Evolutionary conservation across 352 stramenopile genomes (phyloP).

Genomic region (Pythium plurisporium): DNA sequence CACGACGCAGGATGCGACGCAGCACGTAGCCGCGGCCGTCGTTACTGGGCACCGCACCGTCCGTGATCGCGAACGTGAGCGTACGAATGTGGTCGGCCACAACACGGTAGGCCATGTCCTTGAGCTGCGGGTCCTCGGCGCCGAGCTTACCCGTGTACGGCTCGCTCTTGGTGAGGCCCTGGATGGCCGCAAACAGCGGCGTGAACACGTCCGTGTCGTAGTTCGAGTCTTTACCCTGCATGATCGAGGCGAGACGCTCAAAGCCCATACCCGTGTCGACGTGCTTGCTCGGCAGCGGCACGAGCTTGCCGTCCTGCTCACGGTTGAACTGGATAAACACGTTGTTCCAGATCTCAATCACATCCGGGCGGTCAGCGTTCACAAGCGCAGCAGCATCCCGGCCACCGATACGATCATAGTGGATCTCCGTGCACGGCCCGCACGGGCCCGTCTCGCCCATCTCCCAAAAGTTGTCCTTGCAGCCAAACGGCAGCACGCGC

Average conservation of each 20-base stretch:
- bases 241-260: constrained; percentile 91
- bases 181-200: constrained; percentile 94
- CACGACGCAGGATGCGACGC: constrained; percentile 95
- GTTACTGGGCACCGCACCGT: constrained; percentile 96
- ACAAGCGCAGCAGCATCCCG: constrained; percentile 92
- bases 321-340: constrained; percentile 99
- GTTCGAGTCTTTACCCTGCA: constrained; percentile 94
- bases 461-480: constrained; percentile 99
- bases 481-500: constrained; percentile 91
- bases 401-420: constrained; percentile 98
- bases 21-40: constrained; percentile 98
- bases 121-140: constrained; percentile 85
- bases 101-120: constrained; percentile 92
- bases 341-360: constrained; percentile 99
- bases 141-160: constrained; percentile 84
- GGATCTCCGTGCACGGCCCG: constrained; percentile 98
- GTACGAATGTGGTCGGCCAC: constrained; percentile 98
- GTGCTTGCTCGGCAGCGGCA: constrained; percentile 93
- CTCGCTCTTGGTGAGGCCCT: constrained; percentile 69
- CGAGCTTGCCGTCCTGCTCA: constrained; percentile 86
- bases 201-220: constrained; percentile 99
- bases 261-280: constrained; percentile 99
- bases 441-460: constrained; percentile 99
- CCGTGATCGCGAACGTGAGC: constrained; percentile 97
- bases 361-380: constrained; percentile 96